phyloP scores from a whole-genome alignment of 2,329 filamentous ascomycete genomes.

The Esteya vermicola region DNA sequence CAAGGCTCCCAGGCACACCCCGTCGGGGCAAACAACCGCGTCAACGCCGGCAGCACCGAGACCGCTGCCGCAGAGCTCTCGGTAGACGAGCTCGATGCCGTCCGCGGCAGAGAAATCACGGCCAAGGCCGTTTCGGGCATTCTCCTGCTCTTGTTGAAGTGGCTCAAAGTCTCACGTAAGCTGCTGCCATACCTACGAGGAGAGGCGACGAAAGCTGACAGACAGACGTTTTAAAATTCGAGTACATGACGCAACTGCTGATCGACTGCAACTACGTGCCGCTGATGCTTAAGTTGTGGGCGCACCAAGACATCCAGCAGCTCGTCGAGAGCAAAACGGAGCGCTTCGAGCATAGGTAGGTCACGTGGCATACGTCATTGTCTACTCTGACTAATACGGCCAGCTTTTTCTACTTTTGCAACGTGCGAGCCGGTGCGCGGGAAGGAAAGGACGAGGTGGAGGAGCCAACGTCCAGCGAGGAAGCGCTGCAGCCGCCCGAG shows the following conservation, averaged over 20 bases:
- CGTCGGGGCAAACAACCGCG: conserved; percentile 20
- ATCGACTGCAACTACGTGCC: conserved; percentile 93
- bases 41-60: conserved; percentile 9
- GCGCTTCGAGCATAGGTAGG: conserved; percentile 60
- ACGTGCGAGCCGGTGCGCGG: conserved; percentile 34
- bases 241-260: conserved; percentile 85
- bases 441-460: conserved; percentile 14
- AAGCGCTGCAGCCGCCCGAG: too few relatives aligned
- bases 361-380: too few relatives aligned
- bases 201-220: background rate
- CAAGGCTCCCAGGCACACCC: conserved; percentile 28
- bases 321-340: conserved; percentile 78
- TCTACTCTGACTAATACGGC: too few relatives aligned
- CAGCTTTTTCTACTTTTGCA: conserved; percentile 88
- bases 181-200: background rate
- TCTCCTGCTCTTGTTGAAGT: conserved; percentile 78
- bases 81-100: conserved; percentile 67
- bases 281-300: conserved; percentile 81
- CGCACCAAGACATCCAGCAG: conserved; percentile 85
- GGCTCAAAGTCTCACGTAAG: conserved; percentile 90
- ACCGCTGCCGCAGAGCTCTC: conserved; percentile 26
- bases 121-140: conserved; percentile 87
- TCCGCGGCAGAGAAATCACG: conserved; percentile 72
- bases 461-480: conserved; percentile 19
- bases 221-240: conserved; percentile 81